These are phyloP conservation scores for Coix lacrymajobi DNA, from an alignment of 176 grass and related monocot species.

Conservation along the genomic window DNA sequence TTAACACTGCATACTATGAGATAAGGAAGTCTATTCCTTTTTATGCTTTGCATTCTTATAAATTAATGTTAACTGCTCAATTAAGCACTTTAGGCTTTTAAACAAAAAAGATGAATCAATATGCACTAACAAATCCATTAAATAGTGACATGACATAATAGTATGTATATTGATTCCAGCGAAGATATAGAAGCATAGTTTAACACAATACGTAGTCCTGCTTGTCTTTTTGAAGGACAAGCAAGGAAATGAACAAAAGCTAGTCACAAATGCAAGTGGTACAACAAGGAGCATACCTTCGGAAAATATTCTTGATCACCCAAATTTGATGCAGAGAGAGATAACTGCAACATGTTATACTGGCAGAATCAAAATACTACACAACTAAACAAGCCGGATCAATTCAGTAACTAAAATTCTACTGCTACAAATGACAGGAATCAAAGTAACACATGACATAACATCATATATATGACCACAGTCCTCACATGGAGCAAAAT, in stretches of 20 bases:
- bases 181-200: background rate
- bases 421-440: background rate
- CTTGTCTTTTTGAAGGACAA: background rate
- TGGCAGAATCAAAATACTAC: constrained; percentile 7
- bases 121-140: constrained; percentile 9
- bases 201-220: background rate
- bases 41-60: background rate
- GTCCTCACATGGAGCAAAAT: background rate
- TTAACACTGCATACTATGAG: background rate
- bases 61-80: background rate
- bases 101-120: background rate
- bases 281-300: constrained; percentile 43
- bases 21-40: background rate
- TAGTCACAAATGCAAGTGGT: constrained; percentile 22
- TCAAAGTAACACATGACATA: background rate
- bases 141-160: background rate
- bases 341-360: constrained; percentile 58
- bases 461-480: background rate
- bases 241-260: background rate
- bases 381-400: background rate
- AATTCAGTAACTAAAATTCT: background rate
- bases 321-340: constrained; percentile 76
- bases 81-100: background rate
- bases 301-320: constrained; percentile 64
- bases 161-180: background rate